Base-by-base conservation (phyloP, 371 early-diverging fungal species). In the Parasitella parasitica region DNA sequence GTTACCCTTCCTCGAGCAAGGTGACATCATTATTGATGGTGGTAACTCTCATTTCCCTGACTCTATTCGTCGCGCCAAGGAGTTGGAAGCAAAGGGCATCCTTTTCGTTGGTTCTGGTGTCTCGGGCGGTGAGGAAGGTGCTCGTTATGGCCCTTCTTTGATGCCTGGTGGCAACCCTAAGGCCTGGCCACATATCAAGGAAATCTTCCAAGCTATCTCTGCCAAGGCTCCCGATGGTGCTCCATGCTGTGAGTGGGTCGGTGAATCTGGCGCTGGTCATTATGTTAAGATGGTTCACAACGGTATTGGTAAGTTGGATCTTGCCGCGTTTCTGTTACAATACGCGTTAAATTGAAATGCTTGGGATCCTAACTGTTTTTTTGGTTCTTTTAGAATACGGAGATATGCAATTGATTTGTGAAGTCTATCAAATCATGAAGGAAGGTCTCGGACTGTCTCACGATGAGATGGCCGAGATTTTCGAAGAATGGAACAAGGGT, bases 271-370 rank as follows among this genome's bases (percentile, higher is more conserved):
- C 43, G 92, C 99, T 34, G 99, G 99, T 32, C 99, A 99, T 87
- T 98, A 97, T 79, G 99, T 99, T 74, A 99, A 99, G 89, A 99
- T 98, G 97, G 99, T 99, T 48, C 99, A 99, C 90, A 99, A 99
- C 84, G 99, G 99, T 74, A 99, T 99, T 70, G 79, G 73, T 72
- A 75, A 61, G 74, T 63, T n/a, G 6, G 12, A n/a, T n/a, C n/a
- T n/a, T n/a, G n/a, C n/a, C n/a, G n/a, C n/a, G n/a, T n/a, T n/a
- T n/a, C n/a, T n/a, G n/a, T n/a, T 46, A 22, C 7, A 9, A 34
- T 8, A 6, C 39, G 34, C 43, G 30, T 48, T 7, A 56, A 46
- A 28, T 26, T 54, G 34, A 20, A 7, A 11, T 22, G 24, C 5
- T 36, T 20, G 28, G 50, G 28, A 28, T 26, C 15, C 50, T 50